Conservation (phyloP, 768 basidiomycete genomes). For the Tulasnella sp. region DNA sequence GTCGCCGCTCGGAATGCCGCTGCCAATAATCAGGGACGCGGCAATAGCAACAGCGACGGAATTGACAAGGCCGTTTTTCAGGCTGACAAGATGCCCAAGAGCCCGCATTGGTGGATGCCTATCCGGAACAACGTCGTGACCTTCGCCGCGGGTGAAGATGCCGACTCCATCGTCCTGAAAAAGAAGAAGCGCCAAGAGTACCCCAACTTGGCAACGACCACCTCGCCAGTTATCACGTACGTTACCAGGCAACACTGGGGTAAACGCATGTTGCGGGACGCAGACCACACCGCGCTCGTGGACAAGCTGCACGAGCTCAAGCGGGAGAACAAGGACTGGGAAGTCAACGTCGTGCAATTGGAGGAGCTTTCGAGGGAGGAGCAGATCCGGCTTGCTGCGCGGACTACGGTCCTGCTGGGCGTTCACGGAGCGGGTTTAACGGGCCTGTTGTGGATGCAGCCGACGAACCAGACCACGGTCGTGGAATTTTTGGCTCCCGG, state of each 20-base stretch:
- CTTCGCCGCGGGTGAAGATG: constrained; percentile 34
- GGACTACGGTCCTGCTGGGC: constrained; percentile 62
- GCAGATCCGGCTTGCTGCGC: constrained; percentile 39
- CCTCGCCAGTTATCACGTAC: constrained; percentile 47
- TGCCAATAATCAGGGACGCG: constrained; percentile 59
- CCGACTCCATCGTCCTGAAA: constrained; percentile 34
- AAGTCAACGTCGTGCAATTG: constrained; percentile 42
- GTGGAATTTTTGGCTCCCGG: constrained; percentile 79
- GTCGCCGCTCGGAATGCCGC: constrained; percentile 38
- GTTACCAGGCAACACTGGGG: constrained; percentile 49
- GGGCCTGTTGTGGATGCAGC: constrained; percentile 80
- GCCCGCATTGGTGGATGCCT: constrained; percentile 79
- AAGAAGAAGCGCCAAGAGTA: constrained; percentile 35
- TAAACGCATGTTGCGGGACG: constrained; percentile 37
- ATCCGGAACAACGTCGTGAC: constrained; percentile 28
- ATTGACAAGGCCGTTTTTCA: constrained; percentile 37
- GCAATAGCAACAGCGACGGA: constrained; percentile 33
- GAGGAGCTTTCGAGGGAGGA: constrained; percentile 40
- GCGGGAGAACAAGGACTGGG: constrained; percentile 47
- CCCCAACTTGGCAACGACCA: constrained; percentile 34
- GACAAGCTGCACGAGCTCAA: constrained; percentile 35
- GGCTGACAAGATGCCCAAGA: constrained; percentile 49
- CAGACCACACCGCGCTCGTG: constrained; percentile 38
- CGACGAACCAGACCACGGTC: constrained; percentile 67
- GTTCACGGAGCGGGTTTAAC: constrained; percentile 80